Conservation (phyloP, 768 basidiomycete species). For the Tylopilus intermedius region DNA sequence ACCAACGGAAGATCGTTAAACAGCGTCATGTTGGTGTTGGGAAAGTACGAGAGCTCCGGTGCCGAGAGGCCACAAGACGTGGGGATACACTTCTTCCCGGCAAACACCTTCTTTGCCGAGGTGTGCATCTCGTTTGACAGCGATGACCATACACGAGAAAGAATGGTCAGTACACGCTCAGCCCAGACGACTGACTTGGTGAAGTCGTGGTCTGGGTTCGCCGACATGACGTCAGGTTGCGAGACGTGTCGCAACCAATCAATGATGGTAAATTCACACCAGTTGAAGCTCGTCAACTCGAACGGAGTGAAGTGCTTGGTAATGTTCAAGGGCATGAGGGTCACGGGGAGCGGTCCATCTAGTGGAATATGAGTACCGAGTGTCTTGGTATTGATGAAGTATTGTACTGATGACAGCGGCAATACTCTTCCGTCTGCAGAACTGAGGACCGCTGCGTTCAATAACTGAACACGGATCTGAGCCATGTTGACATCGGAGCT, state of each 20-base stretch:
- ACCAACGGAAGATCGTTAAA: constrained; percentile 31
- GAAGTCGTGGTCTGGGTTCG: background rate
- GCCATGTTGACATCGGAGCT: background rate
- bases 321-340: background rate
- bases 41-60: background rate
- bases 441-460: background rate
- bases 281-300: background rate
- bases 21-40: background rate
- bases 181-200: background rate
- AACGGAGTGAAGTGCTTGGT: background rate
- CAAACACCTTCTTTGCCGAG: background rate
- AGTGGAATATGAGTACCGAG: background rate
- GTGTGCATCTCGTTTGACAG: background rate
- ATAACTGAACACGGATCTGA: background rate
- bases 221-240: background rate
- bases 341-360: background rate
- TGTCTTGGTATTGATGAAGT: background rate
- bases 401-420: background rate
- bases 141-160: background rate
- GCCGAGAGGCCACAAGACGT: background rate
- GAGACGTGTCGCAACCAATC: background rate
- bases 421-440: background rate
- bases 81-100: background rate
- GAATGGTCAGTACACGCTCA: background rate
- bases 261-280: background rate